Percentiles rank a stretch among this genome's conserved stretches.
Evolutionary conservation across 139 green algal genomes (phyloP).

Genomic region (Chlorokybus atmophyticus): DNA sequence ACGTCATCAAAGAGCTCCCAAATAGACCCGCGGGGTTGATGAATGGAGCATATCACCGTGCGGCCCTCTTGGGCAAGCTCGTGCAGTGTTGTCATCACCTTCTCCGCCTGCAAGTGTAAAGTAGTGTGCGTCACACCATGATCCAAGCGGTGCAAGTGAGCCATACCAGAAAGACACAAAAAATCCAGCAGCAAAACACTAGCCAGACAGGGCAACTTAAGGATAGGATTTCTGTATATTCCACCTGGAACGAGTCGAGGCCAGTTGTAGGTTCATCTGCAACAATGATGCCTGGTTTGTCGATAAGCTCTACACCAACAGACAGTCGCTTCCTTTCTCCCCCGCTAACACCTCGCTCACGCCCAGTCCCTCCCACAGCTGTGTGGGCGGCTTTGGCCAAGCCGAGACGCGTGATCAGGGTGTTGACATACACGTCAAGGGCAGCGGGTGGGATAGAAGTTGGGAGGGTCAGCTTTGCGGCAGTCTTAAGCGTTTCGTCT

Average conservation of each 20-base stretch:
- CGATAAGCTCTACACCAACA: slow-evolving; percentile 33
- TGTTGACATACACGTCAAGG: slow-evolving; percentile 18
- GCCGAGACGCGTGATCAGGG: too few species aligned
- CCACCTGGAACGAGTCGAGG: slow-evolving; percentile 38
- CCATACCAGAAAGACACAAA: too few species aligned
- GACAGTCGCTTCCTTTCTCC: slow-evolving; percentile 36
- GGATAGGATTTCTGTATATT: too few species aligned
- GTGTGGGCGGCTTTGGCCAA: slow-evolving; percentile 12
- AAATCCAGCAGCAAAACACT: too few species aligned
- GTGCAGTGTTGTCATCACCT: slow-evolving; percentile 27
- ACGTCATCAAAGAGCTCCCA: slow-evolving; percentile 85
- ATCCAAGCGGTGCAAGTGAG: too few species aligned
- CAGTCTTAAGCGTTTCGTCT: slow-evolving; percentile 19
- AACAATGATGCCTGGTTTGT: slow-evolving; percentile 24
- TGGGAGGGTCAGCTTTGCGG: slow-evolving; percentile 27
- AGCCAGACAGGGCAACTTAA: too few species aligned
- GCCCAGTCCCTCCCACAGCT: slow-evolving; percentile 16
- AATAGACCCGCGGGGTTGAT: slow-evolving; percentile 46
- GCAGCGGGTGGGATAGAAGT: slow-evolving; percentile 4
- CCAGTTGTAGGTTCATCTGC: slow-evolving; percentile 36
- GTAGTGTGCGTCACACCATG: too few species aligned
- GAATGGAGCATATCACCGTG: slow-evolving; percentile 31
- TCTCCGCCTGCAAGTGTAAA: slow-evolving; percentile 28
- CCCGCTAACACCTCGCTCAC: slow-evolving; percentile 24
- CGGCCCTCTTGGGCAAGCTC: slow-evolving; percentile 18